Evolutionary conservation across 192 early-diverging fungal genomes (phyloP), one percentile per base, ranked within the genome.

Genomic region (Dimargaris xerosporica): DNA sequence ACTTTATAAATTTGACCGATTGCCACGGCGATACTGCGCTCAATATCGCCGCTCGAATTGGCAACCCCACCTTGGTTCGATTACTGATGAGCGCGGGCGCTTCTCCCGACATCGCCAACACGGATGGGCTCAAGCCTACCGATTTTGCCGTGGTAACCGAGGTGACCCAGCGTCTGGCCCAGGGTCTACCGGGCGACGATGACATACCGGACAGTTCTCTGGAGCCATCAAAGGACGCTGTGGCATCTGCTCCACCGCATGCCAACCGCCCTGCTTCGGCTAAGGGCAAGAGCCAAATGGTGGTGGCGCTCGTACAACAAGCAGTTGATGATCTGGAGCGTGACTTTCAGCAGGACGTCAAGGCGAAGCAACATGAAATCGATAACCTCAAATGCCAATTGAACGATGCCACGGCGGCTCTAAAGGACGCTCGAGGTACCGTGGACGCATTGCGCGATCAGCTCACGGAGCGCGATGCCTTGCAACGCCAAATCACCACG

Each of bases 11-110:
- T 60, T 75, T 91, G 30, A 82, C 89, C 59, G 91, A 96, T 59
- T 75, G 82, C 7, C 78, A 80, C 21, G 96, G 96, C 6, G 88
- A 96, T 62, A 97, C 94, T 11, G 89, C 94, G 0, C 68, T 99
- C 48, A 93, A 86, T 64, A 83, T 96, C 61, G 89, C 93, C 0
- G 89, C 92, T 2, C 70, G 89, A 19, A 63, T 86, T 11, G 90
- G 89, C 21, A 85, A 86, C 62, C 64, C 79, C 30, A 73, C 79
- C 0, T 71, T 94, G 71, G 74, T 84, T 7, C 83, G 87, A 21
- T 66, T 82, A 56, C 65, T 90, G 29, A 66, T 82, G 29, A 79
- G 90, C 21, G 86, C 83, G 7, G 96, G 96, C 9, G 94, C 96
- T 0, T 85, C 85, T 54, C 56, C 73, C 0, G 68, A 71, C 3